Evolutionary conservation across 2,329 filamentous ascomycete genomes (phyloP), one percentile per base, ranked within the genome.

Genomic region (Colletotrichum sp.): DNA sequence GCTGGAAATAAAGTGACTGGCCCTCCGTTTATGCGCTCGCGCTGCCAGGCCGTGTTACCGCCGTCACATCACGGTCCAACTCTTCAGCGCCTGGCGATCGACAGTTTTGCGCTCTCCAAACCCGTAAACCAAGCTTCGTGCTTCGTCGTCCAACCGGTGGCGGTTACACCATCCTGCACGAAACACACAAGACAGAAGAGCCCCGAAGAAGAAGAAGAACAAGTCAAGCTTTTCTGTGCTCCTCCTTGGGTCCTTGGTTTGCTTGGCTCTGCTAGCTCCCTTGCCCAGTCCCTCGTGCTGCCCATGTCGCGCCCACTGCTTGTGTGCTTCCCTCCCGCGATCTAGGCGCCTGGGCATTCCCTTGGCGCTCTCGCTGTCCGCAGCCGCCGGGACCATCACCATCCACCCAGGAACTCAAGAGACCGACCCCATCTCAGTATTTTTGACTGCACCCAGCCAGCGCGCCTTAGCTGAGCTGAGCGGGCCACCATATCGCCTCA

Each of bases 301-400:
- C 38, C 66, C 57, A 55, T 69, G 66, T 33, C 57, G 43, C 36
- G 36, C 57, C 63, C 31, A 62, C 38, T n/a, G 29, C 36, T 29
- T 57, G 55, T 65, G 6, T 61, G 55, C 21, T 27, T 31, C 57
- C 66, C 34, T 72, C 54, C 67, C 71, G 61, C 71, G 51, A 65
- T 72, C 66, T 65, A 70, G 66, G 71, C 71, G 71, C 68, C 71
- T 71, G 71, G 71, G 71, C 71, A 63, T 66, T 71, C 57, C 68
- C 68, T 73, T 73, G 71, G 71, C 71, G 62, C 38, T 34, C 43
- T 21, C 43, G 43, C 43, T 51, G 12, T 13, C 43, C 43, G n/a
- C 43, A 65, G n/a, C 6, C 57, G 65, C 69, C 38, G 57, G 65
- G 65, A 9, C 57, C 43, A 57, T 72, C 43, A 64, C 27, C n/a